These are phyloP conservation scores for Canna indica DNA, from an alignment of 176 grass and related monocot species.

Conservation along the genomic window DNA sequence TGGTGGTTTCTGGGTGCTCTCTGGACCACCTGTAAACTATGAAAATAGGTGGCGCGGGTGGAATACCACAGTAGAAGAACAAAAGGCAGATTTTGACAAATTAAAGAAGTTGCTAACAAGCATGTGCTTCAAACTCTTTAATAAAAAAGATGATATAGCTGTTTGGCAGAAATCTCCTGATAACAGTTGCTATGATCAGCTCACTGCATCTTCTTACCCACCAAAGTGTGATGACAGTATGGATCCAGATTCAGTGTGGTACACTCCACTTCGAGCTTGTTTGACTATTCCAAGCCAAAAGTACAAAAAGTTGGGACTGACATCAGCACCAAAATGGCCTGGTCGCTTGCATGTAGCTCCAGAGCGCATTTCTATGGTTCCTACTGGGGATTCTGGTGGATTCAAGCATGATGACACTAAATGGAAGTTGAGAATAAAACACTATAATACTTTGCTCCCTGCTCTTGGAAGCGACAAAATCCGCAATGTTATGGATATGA, in stretches of 20 bases:
- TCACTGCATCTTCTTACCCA: constrained; percentile 47
- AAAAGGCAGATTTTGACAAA: constrained; percentile 62
- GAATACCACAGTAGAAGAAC: constrained; percentile 79
- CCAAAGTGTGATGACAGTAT: constrained; percentile 88
- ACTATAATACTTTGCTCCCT: constrained; percentile 58
- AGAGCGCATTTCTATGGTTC: constrained; percentile 52
- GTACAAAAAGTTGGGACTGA: constrained; percentile 44
- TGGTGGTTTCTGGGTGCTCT: constrained; percentile 85
- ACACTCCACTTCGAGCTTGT: constrained; percentile 79
- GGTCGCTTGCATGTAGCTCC: constrained; percentile 47
- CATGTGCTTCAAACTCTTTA: constrained; percentile 94
- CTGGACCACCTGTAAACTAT: constrained; percentile 92
- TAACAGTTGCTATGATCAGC: constrained; percentile 69
- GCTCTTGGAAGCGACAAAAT: constrained; percentile 67
- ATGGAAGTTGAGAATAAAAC: constrained; percentile 66
- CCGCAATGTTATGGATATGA: constrained; percentile 95
- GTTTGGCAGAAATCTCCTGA: constrained; percentile 75
- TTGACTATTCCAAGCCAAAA: constrained; percentile 44
- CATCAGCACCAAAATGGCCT: constrained; percentile 69
- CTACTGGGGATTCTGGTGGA: constrained; percentile 39
- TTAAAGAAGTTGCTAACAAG: constrained; percentile 57
- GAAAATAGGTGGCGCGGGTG: constrained; percentile 93
- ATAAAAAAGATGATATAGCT: constrained; percentile 79
- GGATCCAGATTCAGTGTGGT: constrained; percentile 78
- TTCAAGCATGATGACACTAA: constrained; percentile 72